Evolutionary conservation across 108 stramenopile genomes (phyloP).

Genomic region (Pseudonitzschia multistriata): DNA sequence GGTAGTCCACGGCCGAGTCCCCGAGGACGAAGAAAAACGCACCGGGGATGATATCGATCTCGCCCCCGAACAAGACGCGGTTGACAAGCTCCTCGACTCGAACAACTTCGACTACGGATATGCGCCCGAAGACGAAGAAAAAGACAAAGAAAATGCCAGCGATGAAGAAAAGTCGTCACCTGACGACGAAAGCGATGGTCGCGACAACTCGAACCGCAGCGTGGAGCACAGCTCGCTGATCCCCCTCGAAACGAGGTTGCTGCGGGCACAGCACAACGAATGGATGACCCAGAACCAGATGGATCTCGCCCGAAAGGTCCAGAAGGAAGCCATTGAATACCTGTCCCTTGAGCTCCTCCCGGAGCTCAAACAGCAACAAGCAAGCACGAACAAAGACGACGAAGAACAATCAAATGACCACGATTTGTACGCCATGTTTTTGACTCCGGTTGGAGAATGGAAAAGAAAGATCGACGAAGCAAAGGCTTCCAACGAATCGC

Average conservation of each 20-base stretch:
- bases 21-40: neutral
- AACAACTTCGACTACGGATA: neutral
- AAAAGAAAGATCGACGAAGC: neutral
- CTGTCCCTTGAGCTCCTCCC: neutral
- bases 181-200: neutral
- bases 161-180: neutral
- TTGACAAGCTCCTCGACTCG: neutral
- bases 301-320: neutral
- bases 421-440: no score
- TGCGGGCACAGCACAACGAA: slow-evolving; percentile 17
- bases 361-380: neutral
- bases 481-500: neutral
- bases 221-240: neutral
- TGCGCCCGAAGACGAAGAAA: no score
- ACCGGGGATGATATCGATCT: neutral
- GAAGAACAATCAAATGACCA: neutral
- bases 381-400: neutral
- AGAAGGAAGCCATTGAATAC: neutral
- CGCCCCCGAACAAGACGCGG: neutral
- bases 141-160: neutral
- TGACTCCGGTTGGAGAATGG: neutral
- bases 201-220: neutral
- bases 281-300: slow-evolving; percentile 13
- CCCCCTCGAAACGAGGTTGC: slow-evolving; percentile 3
- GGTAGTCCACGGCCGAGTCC: neutral